phyloP scores from a whole-genome alignment of 306 rosid species.

The Macrotyloma uniflorum region DNA sequence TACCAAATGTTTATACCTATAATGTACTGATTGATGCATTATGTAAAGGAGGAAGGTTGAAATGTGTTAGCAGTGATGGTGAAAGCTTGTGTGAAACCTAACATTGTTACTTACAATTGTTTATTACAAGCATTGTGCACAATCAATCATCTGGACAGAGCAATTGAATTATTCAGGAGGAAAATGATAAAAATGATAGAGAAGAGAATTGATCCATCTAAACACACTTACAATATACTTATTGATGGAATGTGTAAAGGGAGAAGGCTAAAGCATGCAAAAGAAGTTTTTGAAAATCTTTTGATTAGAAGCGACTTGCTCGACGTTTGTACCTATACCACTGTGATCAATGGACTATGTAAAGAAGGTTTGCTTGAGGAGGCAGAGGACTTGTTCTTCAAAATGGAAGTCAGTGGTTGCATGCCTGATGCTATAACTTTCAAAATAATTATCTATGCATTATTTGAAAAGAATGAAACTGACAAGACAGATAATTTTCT shows the following conservation, averaged over 20 bases:
- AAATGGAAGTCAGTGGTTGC: too few species aligned
- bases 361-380: too few species aligned
- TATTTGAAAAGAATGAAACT: too few species aligned
- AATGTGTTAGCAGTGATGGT: conserved; percentile 20
- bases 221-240: neutral
- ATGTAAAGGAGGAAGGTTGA: neutral
- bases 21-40: neutral
- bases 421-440: too few species aligned
- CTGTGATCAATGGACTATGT: too few species aligned
- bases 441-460: too few species aligned
- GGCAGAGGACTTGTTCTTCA: too few species aligned
- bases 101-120: neutral
- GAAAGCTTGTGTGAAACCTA: neutral
- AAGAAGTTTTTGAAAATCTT: neutral
- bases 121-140: conserved; percentile 5
- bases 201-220: neutral
- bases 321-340: too few species aligned
- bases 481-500: too few species aligned
- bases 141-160: neutral
- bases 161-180: neutral
- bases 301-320: neutral
- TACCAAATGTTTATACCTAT: neutral
- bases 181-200: neutral
- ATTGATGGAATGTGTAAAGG: conserved; percentile 9
- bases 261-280: neutral